Percentiles rank a stretch among this genome's conserved stretches.
phyloP scores from a whole-genome alignment of 805 yeast species.

The Kuraishia ogatae region DNA sequence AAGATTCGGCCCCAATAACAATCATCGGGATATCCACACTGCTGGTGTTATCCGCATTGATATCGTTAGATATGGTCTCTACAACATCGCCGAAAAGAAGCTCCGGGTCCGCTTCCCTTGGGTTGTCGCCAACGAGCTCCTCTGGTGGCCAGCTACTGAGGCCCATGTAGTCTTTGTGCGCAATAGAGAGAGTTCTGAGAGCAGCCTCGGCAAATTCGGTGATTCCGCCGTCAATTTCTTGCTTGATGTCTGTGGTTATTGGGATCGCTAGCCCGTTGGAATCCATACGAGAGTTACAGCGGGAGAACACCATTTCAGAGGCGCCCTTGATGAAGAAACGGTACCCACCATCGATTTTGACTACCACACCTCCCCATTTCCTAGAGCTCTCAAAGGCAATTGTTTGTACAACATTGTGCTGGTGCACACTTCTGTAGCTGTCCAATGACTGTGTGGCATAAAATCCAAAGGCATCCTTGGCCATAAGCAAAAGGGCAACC shows the following conservation, averaged over 20 bases:
- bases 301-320: conserved; percentile 71
- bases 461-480: conserved; percentile 45
- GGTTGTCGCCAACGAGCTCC: conserved; percentile 23
- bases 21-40: conserved; percentile 16
- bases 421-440: conserved; percentile 26
- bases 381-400: conserved; percentile 89
- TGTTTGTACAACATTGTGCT: conserved; percentile 47
- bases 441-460: conserved; percentile 36
- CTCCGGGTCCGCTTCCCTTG: conserved; percentile 34
- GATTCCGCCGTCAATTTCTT: conserved; percentile 20
- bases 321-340: conserved; percentile 86
- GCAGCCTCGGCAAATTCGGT: conserved; percentile 65
- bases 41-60: conserved; percentile 2
- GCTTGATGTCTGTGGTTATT: conserved; percentile 22
- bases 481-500: conserved; percentile 71
- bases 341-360: conserved; percentile 36
- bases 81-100: conserved; percentile 27
- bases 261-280: conserved; percentile 20
- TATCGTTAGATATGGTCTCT: conserved; percentile 12
- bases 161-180: conserved; percentile 59
- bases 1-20: conserved; percentile 15
- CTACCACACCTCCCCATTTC: conserved; percentile 86
- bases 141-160: conserved; percentile 59
- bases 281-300: conserved; percentile 37
- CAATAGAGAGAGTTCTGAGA: conserved; percentile 81